phyloP scores from a whole-genome alignment of 176 grass and related monocot genomes.

The Triticum urartu region DNA sequence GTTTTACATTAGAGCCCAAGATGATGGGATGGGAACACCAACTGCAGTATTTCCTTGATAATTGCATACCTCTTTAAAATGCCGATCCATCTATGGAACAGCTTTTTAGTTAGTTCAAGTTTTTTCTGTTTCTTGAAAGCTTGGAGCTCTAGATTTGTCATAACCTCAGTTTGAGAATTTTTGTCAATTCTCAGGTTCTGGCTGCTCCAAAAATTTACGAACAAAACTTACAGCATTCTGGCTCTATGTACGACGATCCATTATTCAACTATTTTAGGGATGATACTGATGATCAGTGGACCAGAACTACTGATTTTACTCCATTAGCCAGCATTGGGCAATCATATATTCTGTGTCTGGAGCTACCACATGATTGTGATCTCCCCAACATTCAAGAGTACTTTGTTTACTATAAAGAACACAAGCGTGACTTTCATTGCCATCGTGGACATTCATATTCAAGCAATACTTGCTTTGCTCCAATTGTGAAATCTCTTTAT shows the following conservation, averaged over 20 bases:
- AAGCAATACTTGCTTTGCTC: conserved; percentile 45
- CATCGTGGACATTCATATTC: conserved; percentile 55
- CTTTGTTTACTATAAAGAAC: conserved; percentile 66
- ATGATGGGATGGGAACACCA: background rate
- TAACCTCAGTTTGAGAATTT: background rate
- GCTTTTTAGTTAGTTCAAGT: background rate
- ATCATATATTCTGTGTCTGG: conserved; percentile 79
- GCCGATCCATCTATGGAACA: background rate
- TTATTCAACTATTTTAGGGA: conserved; percentile 65
- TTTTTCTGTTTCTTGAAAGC: background rate
- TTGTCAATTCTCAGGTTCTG: conserved; percentile 41
- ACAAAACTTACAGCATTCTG: background rate
- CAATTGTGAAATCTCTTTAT: conserved; percentile 53
- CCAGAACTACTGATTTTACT: conserved; percentile 77
- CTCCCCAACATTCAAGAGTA: conserved; percentile 61
- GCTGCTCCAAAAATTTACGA: conserved; percentile 83
- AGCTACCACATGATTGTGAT: conserved; percentile 37
- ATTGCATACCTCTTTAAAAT: background rate
- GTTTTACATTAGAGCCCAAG: background rate
- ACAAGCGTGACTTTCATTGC: conserved; percentile 42
- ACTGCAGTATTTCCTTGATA: background rate
- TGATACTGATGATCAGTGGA: conserved; percentile 69
- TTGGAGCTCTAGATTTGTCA: background rate
- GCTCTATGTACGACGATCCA: conserved; percentile 45
- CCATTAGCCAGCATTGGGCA: conserved; percentile 72